A percentile compares a stretch with the other conserved stretches of the same genome.
These are phyloP conservation scores for Conidiobolus incongruus DNA, from an alignment of 371 early-diverging fungal species.

Conservation along the genomic window DNA sequence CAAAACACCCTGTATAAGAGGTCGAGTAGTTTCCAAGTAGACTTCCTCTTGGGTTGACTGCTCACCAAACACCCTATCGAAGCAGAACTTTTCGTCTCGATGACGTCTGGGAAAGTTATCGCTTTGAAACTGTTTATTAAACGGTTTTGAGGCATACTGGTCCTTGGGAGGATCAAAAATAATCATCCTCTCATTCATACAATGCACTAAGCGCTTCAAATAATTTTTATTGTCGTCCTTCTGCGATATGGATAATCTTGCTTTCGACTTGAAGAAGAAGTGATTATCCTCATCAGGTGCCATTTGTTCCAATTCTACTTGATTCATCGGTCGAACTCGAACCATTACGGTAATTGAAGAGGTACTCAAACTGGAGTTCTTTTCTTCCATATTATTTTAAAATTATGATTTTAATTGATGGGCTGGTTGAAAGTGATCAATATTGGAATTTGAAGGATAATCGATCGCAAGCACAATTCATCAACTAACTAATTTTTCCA, in stretches of 20 bases:
- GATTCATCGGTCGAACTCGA: conserved; percentile 31
- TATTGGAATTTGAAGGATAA: no score
- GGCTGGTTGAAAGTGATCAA: no score
- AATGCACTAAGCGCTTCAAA: conserved; percentile 26
- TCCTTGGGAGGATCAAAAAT: conserved; percentile 39
- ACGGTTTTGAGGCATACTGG: no score
- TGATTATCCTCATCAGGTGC: conserved; percentile 9
- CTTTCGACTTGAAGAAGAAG: conserved; percentile 13
- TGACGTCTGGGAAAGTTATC: conserved; percentile 9
- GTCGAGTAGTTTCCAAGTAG: conserved; percentile 23
- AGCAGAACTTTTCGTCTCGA: conserved; percentile 21
- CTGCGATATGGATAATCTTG: conserved; percentile 5
- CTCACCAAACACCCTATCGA: conserved; percentile 34
- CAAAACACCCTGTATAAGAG: conserved; percentile 21
- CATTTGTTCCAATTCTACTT: conserved; percentile 14
- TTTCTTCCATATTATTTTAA: no score
- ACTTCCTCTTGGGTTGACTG: conserved; percentile 22
- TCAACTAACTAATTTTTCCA: no score
- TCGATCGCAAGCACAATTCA: no score
- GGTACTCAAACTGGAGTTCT: neutral
- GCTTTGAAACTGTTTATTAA: no score
- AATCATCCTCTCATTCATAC: conserved; percentile 26
- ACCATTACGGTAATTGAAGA: conserved; percentile 24
- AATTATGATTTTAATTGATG: no score
- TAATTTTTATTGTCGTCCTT: neutral